Conservation (phyloP, 1,139 yeast genomes). For the Pichia sp. region DNA sequence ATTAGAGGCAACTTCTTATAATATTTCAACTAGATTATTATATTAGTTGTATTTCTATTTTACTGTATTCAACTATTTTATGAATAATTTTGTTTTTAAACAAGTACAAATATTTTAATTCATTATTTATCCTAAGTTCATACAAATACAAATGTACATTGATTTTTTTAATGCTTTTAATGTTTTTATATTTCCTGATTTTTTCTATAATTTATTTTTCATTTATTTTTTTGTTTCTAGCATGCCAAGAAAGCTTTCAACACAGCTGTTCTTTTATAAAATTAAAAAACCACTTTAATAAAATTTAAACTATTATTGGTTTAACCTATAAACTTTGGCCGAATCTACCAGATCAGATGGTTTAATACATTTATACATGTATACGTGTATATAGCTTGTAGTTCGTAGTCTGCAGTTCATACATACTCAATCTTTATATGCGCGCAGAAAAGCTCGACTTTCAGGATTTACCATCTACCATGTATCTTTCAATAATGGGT, state of each 20-base stretch:
- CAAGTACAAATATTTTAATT: neutral
- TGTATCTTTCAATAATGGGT: too few relatives aligned
- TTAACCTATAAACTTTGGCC: too few relatives aligned
- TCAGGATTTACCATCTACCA: too few relatives aligned
- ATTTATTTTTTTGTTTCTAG: neutral
- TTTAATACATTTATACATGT: too few relatives aligned
- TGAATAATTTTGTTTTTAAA: neutral
- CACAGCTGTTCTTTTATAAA: neutral
- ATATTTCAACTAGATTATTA: constrained; percentile 83
- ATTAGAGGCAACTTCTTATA: constrained; percentile 85
- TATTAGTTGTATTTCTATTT: constrained; percentile 41
- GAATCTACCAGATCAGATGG: too few relatives aligned
- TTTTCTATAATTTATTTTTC: neutral
- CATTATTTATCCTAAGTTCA: too few relatives aligned
- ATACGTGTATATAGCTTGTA: too few relatives aligned
- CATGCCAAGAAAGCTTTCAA: neutral
- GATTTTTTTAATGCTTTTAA: constrained; percentile 2
- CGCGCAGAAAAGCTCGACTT: too few relatives aligned
- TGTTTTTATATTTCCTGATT: neutral
- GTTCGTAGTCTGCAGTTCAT: too few relatives aligned
- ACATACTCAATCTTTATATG: too few relatives aligned
- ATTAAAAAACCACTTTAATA: neutral
- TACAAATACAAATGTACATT: constrained; percentile 3
- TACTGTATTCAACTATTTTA: constrained; percentile 8
- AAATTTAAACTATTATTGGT: too few relatives aligned